phyloP scores from a whole-genome alignment of 345 rosid species.

The Fremontodendron californicum region DNA sequence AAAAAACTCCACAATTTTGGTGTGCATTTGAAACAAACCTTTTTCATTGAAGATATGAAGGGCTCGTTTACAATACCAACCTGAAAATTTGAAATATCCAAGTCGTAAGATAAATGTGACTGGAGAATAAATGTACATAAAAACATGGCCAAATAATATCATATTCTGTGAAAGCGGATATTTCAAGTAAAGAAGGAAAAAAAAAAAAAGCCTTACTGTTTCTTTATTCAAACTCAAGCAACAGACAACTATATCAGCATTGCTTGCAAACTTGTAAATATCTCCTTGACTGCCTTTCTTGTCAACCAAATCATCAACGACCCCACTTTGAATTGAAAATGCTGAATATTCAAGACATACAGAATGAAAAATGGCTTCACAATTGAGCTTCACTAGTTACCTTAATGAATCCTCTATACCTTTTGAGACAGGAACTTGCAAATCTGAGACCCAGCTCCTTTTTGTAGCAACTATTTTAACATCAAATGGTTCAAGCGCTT shows the following conservation, averaged over 20 bases:
- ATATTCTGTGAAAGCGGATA: neutral
- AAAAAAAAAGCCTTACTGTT: no score
- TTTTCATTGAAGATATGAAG: slow-evolving; percentile 67
- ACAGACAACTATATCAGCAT: no score
- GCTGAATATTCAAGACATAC: slow-evolving; percentile 24
- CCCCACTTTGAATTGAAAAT: slow-evolving; percentile 19
- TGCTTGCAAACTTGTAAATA: no score
- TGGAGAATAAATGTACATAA: neutral
- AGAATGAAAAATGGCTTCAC: slow-evolving; percentile 19
- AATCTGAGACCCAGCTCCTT: no score
- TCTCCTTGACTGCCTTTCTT: no score
- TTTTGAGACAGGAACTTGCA: slow-evolving; percentile 21
- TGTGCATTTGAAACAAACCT: slow-evolving; percentile 35
- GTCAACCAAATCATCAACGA: no score
- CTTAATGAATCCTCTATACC: slow-evolving; percentile 33
- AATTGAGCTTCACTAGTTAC: neutral
- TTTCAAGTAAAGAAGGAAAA: neutral
- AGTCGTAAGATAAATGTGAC: slow-evolving; percentile 2
- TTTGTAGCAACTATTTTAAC: slow-evolving; percentile 74
- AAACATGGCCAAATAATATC: neutral
- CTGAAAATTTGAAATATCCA: slow-evolving; percentile 39
- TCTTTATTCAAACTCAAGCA: no score
- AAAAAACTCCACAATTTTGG: neutral
- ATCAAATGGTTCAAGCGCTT: slow-evolving; percentile 78
- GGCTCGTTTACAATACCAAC: slow-evolving; percentile 53